Evolutionary conservation across 1,139 yeast genomes (phyloP).

Genomic region (Protomyces macrosporus): DNA sequence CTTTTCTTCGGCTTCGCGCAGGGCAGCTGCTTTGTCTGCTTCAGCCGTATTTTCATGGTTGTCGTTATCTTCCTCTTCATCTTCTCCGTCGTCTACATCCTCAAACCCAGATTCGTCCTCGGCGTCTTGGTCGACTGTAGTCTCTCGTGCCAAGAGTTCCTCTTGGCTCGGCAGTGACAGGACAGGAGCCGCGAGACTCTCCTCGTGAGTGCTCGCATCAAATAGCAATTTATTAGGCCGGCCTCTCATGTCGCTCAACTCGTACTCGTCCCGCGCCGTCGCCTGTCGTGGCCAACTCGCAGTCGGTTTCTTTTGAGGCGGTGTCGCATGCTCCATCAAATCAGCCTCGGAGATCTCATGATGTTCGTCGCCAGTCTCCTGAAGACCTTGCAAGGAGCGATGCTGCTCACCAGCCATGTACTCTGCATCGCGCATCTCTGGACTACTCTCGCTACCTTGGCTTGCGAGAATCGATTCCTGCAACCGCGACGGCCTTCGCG

Average conservation of each 20-base stretch:
- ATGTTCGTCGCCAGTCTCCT: neutral
- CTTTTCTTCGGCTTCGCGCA: neutral
- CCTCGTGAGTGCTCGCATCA: neutral
- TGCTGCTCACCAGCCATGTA: neutral
- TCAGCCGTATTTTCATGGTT: neutral
- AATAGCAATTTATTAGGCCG: neutral
- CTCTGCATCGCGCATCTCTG: neutral
- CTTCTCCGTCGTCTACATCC: neutral
- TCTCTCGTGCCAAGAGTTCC: neutral
- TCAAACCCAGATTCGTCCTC: neutral
- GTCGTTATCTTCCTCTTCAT: neutral
- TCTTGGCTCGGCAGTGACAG: neutral
- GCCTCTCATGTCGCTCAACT: neutral
- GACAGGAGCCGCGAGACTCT: neutral
- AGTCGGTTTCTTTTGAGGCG: neutral
- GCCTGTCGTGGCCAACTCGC: neutral
- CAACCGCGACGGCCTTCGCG: slow-evolving; percentile 13
- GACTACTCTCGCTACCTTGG: neutral
- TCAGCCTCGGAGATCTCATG: neutral
- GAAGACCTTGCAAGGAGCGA: neutral
- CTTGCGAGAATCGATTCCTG: slow-evolving; percentile 1
- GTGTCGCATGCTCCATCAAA: neutral
- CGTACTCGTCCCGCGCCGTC: neutral
- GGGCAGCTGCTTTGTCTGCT: neutral
- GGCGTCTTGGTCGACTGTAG: neutral